Percentiles rank a stretch among this genome's conserved stretches.
Evolutionary conservation across 306 rosid species (phyloP).

Genomic region (Astragalus membranaceus): DNA sequence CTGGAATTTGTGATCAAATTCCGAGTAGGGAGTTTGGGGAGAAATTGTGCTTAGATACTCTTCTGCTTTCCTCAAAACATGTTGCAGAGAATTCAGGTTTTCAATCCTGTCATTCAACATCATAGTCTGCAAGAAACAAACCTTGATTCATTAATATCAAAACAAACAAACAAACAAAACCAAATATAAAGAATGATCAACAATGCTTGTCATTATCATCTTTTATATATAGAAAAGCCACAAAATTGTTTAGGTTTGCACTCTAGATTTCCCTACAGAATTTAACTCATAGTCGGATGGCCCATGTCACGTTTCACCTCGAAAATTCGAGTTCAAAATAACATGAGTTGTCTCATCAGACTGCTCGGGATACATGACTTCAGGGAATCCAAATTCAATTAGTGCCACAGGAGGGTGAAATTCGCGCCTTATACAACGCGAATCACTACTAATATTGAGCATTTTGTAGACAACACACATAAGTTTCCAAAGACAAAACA

Average conservation of each 20-base stretch:
- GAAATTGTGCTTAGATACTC: conserved; percentile 47
- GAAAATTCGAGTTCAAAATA: not conserved
- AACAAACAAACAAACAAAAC: not conserved
- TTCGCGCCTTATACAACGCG: not conserved
- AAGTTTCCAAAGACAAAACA: not conserved
- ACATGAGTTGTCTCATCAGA: no score
- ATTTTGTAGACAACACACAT: not conserved
- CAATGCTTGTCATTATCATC: not conserved
- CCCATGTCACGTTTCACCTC: no score
- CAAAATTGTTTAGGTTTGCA: not conserved
- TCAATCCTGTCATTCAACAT: conserved; percentile 86
- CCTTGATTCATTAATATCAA: conserved; percentile 1
- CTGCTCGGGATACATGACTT: no score
- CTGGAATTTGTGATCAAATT: conserved; percentile 60
- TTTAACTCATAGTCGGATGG: no score
- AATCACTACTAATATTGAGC: not conserved
- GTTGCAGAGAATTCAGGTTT: conserved; percentile 59
- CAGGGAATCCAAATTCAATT: not conserved
- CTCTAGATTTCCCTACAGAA: not conserved
- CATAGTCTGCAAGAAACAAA: conserved; percentile 51
- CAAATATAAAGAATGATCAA: not conserved
- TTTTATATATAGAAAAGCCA: not conserved
- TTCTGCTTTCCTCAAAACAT: conserved; percentile 80
- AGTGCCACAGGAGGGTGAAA: not conserved
- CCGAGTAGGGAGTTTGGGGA: conserved; percentile 54